Base-by-base conservation (phyloP, 1,284 basidiomycete species). In the Cryptococcus neoformans region DNA sequence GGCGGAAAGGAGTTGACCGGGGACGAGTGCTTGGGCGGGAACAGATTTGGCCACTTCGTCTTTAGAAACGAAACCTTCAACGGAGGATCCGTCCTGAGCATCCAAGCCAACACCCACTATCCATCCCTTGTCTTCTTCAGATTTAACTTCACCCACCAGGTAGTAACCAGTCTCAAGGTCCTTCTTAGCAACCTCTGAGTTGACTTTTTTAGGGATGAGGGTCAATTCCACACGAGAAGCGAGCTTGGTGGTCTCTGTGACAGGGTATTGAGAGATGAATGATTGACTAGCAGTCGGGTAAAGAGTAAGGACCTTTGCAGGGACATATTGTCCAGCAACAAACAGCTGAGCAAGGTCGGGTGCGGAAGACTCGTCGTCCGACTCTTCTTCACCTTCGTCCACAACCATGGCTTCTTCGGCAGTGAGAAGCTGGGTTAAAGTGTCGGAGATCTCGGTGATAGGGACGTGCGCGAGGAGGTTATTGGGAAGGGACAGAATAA, bases 401-500 rank as follows among this genome's bases (percentile, higher is more conserved):
- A 85, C 83, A 12, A 68, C 66, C 36, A 68, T 62, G 28, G 64
- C 67, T 56, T 75, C 69, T 61, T 76, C 75, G 21, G 70, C 72
- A 40, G 78, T 75, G 2, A 85, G 81, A 14, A 84, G 80, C 28
- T 80, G 68, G 3, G 94, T 98, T 60, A 95, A 83, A 64, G 89
- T 86, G 12, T 83, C 79, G n/a, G 93, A 92, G 59, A 99, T 85
- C 75, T 94, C 87, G 38, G 94, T 98, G 66, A 99, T 93, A 9
- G 96, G 95, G 34, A 99, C 83, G 77, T 99, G 94, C 4, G 86
- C 96, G 62, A 93, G 84, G 44, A 99, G 85, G 79, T 99, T 95
- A 73, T 94, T 91, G 21, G 96, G 95, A 21, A 99, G 82, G 6
- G 94, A 97, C 28, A 99, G 81, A 56, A 99, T 85, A 45, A 99